phyloP scores from a whole-genome alignment of 176 grass and related monocot genomes.

The Tillandsia fasciculata region DNA sequence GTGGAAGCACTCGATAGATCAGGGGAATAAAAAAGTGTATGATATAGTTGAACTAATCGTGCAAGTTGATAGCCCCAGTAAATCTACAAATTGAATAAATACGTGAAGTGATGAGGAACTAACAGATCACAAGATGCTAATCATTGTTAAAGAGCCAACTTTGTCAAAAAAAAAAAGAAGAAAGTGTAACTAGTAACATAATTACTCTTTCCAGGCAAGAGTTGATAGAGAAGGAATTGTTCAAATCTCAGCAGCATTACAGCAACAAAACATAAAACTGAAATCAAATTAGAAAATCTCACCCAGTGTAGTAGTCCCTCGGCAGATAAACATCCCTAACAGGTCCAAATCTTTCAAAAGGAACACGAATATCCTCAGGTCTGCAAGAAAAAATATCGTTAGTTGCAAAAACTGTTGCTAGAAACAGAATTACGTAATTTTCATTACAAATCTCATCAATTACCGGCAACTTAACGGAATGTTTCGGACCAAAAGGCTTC shows the following conservation, averaged over 20 bases:
- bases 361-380: conserved; percentile 59
- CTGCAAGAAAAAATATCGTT: conserved; percentile 18
- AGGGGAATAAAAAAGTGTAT: not conserved
- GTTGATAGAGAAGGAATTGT: too few species aligned
- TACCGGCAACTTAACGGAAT: conserved; percentile 78
- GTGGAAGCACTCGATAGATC: not conserved
- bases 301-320: conserved; percentile 83
- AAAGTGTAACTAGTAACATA: too few species aligned
- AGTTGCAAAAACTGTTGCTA: not conserved
- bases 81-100: not conserved
- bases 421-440: too few species aligned
- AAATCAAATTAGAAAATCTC: conserved; percentile 10
- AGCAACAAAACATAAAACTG: not conserved
- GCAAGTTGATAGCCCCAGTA: not conserved
- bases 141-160: not conserved
- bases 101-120: not conserved
- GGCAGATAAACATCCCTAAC: conserved; percentile 90
- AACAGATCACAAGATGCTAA: not conserved
- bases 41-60: not conserved
- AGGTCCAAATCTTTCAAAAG: conserved; percentile 93
- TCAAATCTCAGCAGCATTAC: not conserved
- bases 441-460: too few species aligned
- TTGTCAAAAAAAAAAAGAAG: too few species aligned
- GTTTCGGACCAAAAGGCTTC: conserved; percentile 89
- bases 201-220: too few species aligned